Evolutionary conservation across 305 asterid species (phyloP).

Genomic region (Fraxinus baroniana): DNA sequence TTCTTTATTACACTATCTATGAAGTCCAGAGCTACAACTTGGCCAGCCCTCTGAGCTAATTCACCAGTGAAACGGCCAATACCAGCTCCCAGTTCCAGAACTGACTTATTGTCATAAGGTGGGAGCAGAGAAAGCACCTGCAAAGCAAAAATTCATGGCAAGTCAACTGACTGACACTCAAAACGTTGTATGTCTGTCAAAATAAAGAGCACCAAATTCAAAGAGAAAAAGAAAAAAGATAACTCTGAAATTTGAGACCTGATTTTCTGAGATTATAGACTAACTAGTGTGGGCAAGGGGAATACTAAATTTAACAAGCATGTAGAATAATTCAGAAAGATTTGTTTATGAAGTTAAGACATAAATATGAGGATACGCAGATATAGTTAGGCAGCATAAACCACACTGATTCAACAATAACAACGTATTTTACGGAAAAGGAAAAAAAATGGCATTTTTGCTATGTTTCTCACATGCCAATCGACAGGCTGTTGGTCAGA

Average conservation of each 20-base stretch:
- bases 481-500: background rate
- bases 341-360: background rate
- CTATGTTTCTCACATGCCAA: background rate
- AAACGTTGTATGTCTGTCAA: background rate
- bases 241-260: background rate
- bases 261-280: background rate
- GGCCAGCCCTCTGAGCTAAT: constrained; percentile 68
- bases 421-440: background rate
- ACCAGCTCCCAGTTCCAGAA: constrained; percentile 98
- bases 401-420: background rate
- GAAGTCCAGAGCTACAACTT: constrained; percentile 78
- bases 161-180: background rate
- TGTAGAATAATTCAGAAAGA: background rate
- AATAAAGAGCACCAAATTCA: background rate
- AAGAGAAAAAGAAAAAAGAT: background rate
- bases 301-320: background rate
- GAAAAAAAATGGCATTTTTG: background rate
- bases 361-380: background rate
- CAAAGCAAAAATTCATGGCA: background rate
- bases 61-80: constrained; percentile 98
- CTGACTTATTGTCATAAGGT: constrained; percentile 69
- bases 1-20: constrained; percentile 76
- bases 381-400: background rate
- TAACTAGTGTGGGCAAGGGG: background rate
- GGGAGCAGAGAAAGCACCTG: constrained; percentile 92